phyloP scores from a whole-genome alignment of 768 basidiomycete species.

The Trametes cingulata region DNA sequence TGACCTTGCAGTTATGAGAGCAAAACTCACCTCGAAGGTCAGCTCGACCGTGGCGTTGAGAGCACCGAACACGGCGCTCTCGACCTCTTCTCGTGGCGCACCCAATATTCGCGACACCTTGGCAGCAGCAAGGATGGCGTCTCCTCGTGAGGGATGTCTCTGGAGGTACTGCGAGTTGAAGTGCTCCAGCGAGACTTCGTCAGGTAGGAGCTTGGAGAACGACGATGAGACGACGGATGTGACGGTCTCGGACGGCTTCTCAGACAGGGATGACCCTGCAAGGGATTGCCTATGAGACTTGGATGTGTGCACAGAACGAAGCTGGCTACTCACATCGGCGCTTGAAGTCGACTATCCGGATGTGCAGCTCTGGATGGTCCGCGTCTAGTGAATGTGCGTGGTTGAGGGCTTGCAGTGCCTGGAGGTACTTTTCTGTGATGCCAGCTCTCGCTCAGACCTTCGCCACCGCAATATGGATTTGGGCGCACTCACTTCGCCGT shows the following conservation, averaged over 20 bases:
- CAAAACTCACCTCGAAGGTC: slow-evolving; percentile 46
- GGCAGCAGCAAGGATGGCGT: slow-evolving; percentile 64
- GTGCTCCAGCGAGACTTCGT: slow-evolving; percentile 56
- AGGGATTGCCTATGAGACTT: neutral
- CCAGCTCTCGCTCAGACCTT: neutral
- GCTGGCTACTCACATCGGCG: slow-evolving; percentile 44
- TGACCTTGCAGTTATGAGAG: neutral
- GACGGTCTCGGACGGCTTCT: slow-evolving; percentile 47
- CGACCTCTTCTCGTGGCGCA: slow-evolving; percentile 58
- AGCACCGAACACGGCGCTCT: slow-evolving; percentile 53
- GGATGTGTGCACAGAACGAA: neutral
- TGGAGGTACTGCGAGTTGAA: slow-evolving; percentile 81
- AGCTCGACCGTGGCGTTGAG: slow-evolving; percentile 46
- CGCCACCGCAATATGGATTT: no score
- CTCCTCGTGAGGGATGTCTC: slow-evolving; percentile 48
- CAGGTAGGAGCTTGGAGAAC: slow-evolving; percentile 54
- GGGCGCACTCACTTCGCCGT: slow-evolving; percentile 62
- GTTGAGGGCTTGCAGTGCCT: slow-evolving; percentile 70
- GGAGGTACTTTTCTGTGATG: slow-evolving; percentile 70
- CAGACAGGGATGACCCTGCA: slow-evolving; percentile 46
- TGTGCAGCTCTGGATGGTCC: slow-evolving; percentile 67
- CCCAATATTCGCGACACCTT: slow-evolving; percentile 51
- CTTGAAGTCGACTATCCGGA: slow-evolving; percentile 67
- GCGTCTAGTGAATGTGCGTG: slow-evolving; percentile 54
- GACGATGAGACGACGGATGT: slow-evolving; percentile 51